Evolutionary conservation across 352 stramenopile species (phyloP).

Genomic region (Aphanomyces astaci): DNA sequence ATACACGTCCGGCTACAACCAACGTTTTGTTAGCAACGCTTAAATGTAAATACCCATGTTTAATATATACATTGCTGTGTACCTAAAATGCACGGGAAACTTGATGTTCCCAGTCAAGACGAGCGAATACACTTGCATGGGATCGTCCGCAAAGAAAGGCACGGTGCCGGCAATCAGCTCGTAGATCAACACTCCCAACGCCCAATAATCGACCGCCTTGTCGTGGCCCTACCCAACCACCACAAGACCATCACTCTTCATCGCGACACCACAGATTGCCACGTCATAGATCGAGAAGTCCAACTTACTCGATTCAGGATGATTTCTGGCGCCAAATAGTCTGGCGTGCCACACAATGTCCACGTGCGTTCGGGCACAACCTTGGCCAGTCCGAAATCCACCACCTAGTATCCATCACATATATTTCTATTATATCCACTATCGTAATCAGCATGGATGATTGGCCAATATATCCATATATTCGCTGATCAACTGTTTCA

Average conservation of each 20-base stretch:
- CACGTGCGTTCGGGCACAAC: slow-evolving; percentile 78
- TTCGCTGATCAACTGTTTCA: too few species aligned
- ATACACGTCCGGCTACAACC: slow-evolving; percentile 48
- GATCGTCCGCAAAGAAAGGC: slow-evolving; percentile 86
- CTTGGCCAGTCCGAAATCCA: slow-evolving; percentile 90
- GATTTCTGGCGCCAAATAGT: slow-evolving; percentile 91
- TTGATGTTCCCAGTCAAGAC: slow-evolving; percentile 85
- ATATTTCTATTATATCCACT: too few species aligned
- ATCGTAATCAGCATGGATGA: too few species aligned
- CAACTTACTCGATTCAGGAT: slow-evolving; percentile 64
- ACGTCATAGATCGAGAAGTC: background rate
- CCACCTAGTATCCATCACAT: slow-evolving; percentile 34
- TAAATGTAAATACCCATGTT: too few species aligned
- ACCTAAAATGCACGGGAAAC: slow-evolving; percentile 76
- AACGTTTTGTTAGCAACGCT: too few species aligned
- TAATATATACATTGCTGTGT: too few species aligned
- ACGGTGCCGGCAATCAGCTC: slow-evolving; percentile 81
- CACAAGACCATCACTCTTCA: background rate
- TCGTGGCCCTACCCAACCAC: slow-evolving; percentile 54
- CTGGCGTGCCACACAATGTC: slow-evolving; percentile 88
- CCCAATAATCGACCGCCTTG: slow-evolving; percentile 88
- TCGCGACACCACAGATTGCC: background rate
- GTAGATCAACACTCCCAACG: slow-evolving; percentile 83
- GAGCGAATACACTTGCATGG: slow-evolving; percentile 88
- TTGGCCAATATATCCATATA: too few species aligned